Base-by-base conservation (phyloP, 2,329 filamentous ascomycete genomes). In the Phialemonium atrogriseum region DNA sequence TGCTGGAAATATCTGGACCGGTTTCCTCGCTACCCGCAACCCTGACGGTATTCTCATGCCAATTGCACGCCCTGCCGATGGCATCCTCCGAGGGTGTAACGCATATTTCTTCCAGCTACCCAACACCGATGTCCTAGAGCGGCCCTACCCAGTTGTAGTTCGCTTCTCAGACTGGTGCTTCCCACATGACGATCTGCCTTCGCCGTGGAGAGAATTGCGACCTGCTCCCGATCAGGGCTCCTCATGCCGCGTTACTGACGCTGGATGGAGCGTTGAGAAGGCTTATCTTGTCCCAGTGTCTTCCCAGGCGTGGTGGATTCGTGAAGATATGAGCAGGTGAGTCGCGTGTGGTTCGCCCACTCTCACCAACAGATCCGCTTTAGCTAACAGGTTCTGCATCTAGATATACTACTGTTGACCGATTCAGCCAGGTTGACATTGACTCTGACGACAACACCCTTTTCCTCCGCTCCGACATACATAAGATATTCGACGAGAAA, bases 81-180 rank as follows among this genome's bases (percentile, higher is more conserved):
- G 23, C 22, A 32, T 32, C 22, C 30, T 32, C 14, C 21, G 30
- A 8, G 30, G n/a, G 14, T n/a, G n/a, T n/a, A 26, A 10, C 14
- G 30, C 25, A n/a, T 32, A 32, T 24, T 32, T 32, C 14, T 32
- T 32, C 30, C 30, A 32, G 30, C 22, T 26, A 16, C 30, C 30
- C 7, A 24, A 32, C 15, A 7, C 6, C 6, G 7, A 18, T 17
- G 22, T 15, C n/a, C 21, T 4, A 4, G 20, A 24, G 21, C 29
- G 29, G 3, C 30, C 30, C 12, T 32, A 32, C 30, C 30, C 30
- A 16, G 30, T 32, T 2, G 22, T 32, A 11, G 14, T 16, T 12
- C 23, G 30, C 30, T 32, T 32, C 10, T 14, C 18, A 16, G 22
- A 32, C 22, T 32, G 30, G 22, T 6, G 14, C 2, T 32, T 32